Evolutionary conservation across 495 filamentous ascomycete species (phyloP).

Genomic region (Daldinia loculata): DNA sequence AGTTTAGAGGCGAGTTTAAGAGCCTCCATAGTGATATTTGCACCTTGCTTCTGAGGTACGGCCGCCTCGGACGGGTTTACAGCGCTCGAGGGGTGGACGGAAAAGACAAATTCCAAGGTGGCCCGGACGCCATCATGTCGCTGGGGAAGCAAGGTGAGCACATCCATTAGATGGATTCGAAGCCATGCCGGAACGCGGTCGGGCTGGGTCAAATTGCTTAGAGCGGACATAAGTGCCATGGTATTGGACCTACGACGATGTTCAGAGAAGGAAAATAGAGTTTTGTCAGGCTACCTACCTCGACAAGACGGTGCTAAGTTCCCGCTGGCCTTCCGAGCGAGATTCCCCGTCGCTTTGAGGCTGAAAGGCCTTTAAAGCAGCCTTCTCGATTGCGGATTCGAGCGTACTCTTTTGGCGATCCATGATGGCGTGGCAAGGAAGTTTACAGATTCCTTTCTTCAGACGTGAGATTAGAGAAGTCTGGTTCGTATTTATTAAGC

Average conservation of each 20-base stretch:
- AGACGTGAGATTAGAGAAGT: not conserved
- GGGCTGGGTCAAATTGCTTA: constrained; percentile 58
- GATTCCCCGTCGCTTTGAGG: constrained; percentile 44
- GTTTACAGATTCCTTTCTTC: not conserved
- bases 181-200: constrained; percentile 58
- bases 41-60: constrained; percentile 59
- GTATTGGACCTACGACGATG: constrained; percentile 52
- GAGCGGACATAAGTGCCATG: constrained; percentile 53
- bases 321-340: constrained; percentile 45
- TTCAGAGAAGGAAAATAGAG: constrained; percentile 42
- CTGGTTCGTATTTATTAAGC: not conserved
- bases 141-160: constrained; percentile 70
- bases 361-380: constrained; percentile 53
- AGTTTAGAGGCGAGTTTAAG: constrained; percentile 71
- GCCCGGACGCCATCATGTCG: constrained; percentile 70
- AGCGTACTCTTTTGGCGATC: constrained; percentile 27
- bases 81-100: constrained; percentile 62
- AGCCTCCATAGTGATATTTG: constrained; percentile 76
- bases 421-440: constrained; percentile 4
- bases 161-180: constrained; percentile 61
- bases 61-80: constrained; percentile 50
- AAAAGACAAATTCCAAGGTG: constrained; percentile 75
- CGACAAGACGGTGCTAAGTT: constrained; percentile 52
- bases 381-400: constrained; percentile 47
- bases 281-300: constrained; percentile 46